Evolutionary conservation across 139 green algal species (phyloP).

Genomic region (Microglena sp.): DNA sequence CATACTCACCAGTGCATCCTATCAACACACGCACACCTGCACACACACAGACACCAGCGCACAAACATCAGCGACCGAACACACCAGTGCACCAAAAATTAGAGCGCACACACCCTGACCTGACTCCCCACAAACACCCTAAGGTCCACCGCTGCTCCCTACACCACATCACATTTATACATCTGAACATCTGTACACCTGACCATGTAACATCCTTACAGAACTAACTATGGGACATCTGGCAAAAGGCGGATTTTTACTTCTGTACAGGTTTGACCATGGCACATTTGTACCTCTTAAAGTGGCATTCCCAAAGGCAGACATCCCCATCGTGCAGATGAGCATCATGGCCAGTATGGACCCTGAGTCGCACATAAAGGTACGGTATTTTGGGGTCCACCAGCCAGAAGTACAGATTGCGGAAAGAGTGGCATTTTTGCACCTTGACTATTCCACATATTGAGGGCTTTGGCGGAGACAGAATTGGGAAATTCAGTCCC

Average conservation of each 20-base stretch:
- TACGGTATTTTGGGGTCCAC: neutral
- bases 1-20: neutral
- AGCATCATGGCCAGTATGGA: constrained; percentile 34
- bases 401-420: neutral
- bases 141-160: no score
- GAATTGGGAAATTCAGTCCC: neutral
- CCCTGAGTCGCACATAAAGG: constrained; percentile 21
- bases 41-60: neutral
- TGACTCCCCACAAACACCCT: no score
- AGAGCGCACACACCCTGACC: no score
- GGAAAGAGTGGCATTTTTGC: neutral
- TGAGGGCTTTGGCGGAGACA: neutral
- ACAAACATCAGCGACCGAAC: no score
- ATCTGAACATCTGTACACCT: no score
- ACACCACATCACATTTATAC: no score
- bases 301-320: constrained; percentile 50
- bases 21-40: neutral
- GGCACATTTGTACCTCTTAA: constrained; percentile 67
- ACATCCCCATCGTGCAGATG: constrained; percentile 58
- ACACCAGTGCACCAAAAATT: no score
- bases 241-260: no score
- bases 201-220: no score
- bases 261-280: constrained; percentile 50
- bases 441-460: neutral
- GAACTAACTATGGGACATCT: no score